Conservation (phyloP, 495 filamentous ascomycete genomes). For the Echria macrotheca region DNA sequence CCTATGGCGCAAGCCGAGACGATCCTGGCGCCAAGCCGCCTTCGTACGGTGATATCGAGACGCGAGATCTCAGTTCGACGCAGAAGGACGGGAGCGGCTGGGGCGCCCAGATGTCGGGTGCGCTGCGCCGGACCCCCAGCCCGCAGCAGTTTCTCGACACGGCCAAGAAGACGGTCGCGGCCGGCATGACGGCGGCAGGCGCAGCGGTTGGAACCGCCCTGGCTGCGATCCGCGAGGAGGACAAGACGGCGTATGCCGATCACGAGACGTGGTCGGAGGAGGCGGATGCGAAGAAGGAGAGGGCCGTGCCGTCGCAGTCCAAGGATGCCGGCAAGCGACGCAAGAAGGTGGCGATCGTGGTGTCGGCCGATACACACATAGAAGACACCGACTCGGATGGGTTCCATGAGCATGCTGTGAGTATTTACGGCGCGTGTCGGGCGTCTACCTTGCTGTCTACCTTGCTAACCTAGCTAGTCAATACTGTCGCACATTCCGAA, state of each 20-base stretch:
- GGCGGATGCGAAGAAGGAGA: constrained; percentile 48
- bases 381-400: constrained; percentile 55
- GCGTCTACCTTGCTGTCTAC: constrained; percentile 4
- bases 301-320: constrained; percentile 22
- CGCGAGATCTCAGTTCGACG: constrained; percentile 33
- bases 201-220: constrained; percentile 72
- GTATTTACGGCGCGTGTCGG: constrained; percentile 33
- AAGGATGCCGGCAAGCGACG: constrained; percentile 42
- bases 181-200: constrained; percentile 79
- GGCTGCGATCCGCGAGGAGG: constrained; percentile 78
- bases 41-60: constrained; percentile 30
- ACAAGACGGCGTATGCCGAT: constrained; percentile 72
- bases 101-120: constrained; percentile 73
- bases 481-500: constrained; percentile 82
- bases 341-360: constrained; percentile 77
- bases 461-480: constrained; percentile 51
- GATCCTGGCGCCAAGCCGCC: constrained; percentile 37
- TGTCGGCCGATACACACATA: constrained; percentile 65
- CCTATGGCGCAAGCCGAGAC: constrained; percentile 44
- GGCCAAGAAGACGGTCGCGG: constrained; percentile 67
- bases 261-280: constrained; percentile 83
- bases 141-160: constrained; percentile 82
- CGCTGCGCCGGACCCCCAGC: constrained; percentile 80
- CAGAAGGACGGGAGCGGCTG: constrained; percentile 42
- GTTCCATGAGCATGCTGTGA: constrained; percentile 75